phyloP scores from a whole-genome alignment of 495 filamentous ascomycete species.

The Filosporella fistucella region DNA sequence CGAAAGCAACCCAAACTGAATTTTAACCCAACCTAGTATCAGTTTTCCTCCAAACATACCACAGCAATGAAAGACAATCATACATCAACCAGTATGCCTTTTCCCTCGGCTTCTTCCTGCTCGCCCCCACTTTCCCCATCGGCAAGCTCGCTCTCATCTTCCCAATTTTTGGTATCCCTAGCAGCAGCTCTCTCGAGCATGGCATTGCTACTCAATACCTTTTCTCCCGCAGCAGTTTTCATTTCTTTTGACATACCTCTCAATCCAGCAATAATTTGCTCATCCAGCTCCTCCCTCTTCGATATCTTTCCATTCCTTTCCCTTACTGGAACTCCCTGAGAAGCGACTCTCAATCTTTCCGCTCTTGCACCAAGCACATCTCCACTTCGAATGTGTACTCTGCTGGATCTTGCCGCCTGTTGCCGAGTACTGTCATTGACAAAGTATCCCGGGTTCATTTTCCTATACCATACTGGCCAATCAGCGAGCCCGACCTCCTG shows the following conservation, averaged over 20 bases:
- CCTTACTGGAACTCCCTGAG: neutral
- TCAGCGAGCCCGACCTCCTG: slow-evolving; percentile 31
- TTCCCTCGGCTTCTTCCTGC: neutral
- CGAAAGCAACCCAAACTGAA: no score
- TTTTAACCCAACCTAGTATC: no score
- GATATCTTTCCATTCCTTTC: slow-evolving; percentile 14
- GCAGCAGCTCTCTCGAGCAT: slow-evolving; percentile 15
- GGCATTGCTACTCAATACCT: slow-evolving; percentile 1
- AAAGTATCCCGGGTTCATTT: slow-evolving; percentile 19
- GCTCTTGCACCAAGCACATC: neutral
- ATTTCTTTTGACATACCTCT: slow-evolving; percentile 10
- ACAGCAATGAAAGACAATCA: no score
- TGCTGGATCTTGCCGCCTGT: no score
- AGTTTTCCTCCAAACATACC: no score
- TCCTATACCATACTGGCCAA: slow-evolving; percentile 31
- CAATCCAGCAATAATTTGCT: slow-evolving; percentile 12
- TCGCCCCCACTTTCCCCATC: slow-evolving; percentile 1
- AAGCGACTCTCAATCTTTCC: neutral
- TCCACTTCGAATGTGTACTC: neutral
- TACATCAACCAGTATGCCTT: neutral
- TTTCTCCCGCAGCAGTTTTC: slow-evolving; percentile 1
- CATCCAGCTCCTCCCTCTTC: slow-evolving; percentile 12
- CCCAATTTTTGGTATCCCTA: slow-evolving; percentile 17
- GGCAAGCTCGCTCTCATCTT: slow-evolving; percentile 16
- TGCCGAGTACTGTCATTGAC: slow-evolving; percentile 4